Evolutionary conservation across 352 stramenopile species (phyloP).

Genomic region (Ophiocytium majus): DNA sequence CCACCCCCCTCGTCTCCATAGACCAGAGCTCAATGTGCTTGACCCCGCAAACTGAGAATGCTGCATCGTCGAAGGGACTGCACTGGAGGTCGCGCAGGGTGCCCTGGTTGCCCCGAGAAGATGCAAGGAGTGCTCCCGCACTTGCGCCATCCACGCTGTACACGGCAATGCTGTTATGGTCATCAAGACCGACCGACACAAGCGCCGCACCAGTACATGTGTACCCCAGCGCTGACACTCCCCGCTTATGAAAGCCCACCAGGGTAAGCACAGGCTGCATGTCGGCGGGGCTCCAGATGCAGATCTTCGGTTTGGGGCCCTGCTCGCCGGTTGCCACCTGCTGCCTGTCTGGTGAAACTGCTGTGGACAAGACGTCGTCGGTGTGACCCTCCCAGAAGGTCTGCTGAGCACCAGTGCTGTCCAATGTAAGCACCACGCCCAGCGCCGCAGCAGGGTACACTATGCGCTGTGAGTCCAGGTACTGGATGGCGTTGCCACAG

Average conservation of each 20-base stretch:
- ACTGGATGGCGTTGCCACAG: neutral
- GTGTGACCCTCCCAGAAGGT: conserved; percentile 61
- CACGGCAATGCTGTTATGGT: conserved; percentile 48
- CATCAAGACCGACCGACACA: conserved; percentile 70
- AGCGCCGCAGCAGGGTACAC: conserved; percentile 63
- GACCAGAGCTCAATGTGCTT: conserved; percentile 1
- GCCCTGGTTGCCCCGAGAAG: neutral
- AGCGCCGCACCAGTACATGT: conserved; percentile 67
- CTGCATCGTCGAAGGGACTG: conserved; percentile 63
- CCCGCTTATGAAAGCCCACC: conserved; percentile 70
- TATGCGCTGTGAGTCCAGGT: neutral
- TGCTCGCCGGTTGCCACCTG: conserved; percentile 77
- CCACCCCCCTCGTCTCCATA: neutral
- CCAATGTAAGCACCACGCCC: conserved; percentile 64
- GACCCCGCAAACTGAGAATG: conserved; percentile 20
- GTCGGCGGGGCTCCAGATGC: neutral
- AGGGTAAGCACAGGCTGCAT: conserved; percentile 18
- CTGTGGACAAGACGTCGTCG: conserved; percentile 62
- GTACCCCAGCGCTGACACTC: conserved; percentile 72
- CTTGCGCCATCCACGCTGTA: conserved; percentile 39
- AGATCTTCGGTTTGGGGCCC: conserved; percentile 18
- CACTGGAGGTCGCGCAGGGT: conserved; percentile 48
- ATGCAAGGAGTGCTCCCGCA: neutral
- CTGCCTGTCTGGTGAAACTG: conserved; percentile 47
- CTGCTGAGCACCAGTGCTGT: conserved; percentile 16